These are phyloP conservation scores for Elongisporangium undulatum DNA, from an alignment of 352 stramenopile genomes.

Conservation along the genomic window DNA sequence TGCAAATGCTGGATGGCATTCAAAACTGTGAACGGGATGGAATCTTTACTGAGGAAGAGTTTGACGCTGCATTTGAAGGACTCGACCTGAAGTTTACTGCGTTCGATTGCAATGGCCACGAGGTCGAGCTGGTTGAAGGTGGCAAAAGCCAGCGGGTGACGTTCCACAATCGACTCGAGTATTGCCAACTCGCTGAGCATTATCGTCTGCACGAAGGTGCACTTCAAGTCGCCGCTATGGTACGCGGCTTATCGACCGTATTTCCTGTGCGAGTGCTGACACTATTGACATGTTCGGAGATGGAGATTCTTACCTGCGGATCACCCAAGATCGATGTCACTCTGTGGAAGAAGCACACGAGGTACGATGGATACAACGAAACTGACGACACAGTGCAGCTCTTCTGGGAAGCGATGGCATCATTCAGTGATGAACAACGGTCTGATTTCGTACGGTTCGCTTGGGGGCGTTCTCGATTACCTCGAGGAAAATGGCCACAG, in stretches of 20 bases:
- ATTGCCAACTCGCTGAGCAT: conserved; percentile 73
- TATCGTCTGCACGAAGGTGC: conserved; percentile 78
- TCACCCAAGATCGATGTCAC: conserved; percentile 89
- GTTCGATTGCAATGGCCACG: conserved; percentile 79
- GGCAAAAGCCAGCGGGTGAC: conserved; percentile 62
- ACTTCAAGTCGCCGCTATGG: conserved; percentile 71
- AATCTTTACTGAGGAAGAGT: conserved; percentile 76
- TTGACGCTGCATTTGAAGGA: conserved; percentile 68
- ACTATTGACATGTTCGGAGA: conserved; percentile 87
- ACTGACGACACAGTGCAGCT: conserved; percentile 77
- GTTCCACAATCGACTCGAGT: conserved; percentile 85
- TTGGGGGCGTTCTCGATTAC: conserved; percentile 91
- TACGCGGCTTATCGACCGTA: conserved; percentile 72
- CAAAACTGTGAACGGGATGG: conserved; percentile 75
- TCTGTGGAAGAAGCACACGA: conserved; percentile 82
- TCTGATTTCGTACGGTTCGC: conserved; percentile 92
- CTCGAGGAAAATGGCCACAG: conserved; percentile 83
- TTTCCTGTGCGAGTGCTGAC: conserved; percentile 86
- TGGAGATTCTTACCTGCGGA: conserved; percentile 90
- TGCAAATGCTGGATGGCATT: conserved; percentile 89
- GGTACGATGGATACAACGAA: conserved; percentile 88
- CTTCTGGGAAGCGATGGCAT: conserved; percentile 88
- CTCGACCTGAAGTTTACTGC: conserved; percentile 79
- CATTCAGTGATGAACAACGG: conserved; percentile 87
- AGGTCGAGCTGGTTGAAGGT: conserved; percentile 78